Evolutionary conservation across 176 grass and related monocot species (phyloP), one percentile per base, ranked within the genome.

Genomic region (Oryza glumipatula): DNA sequence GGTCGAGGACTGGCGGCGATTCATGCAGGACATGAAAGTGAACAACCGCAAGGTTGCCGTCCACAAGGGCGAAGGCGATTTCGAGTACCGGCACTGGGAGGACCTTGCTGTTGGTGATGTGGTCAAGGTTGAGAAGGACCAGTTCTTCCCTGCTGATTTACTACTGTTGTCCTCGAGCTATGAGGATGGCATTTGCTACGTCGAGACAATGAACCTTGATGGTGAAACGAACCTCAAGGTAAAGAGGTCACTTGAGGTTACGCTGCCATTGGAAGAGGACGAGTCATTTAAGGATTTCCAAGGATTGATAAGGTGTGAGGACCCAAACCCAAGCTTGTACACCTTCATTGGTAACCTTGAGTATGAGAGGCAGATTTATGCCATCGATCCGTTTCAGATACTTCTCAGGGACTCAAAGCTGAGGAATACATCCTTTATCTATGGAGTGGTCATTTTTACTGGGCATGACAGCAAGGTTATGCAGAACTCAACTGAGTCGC

Each of bases 141-240:
- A 99, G 72, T 99, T 96, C 84, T 99, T 99, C 67, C 96, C 96
- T 21, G 96, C 96, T 11, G 96, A 99, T 66, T 77, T 99, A 39
- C 68, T 96, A 72, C 84, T 99, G 15, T 17, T 99, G 68, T 94
- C 93, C 0, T 96, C 96, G 1, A 99, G 96, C 85, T 99, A 96
- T 14, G 94, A 99, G 81, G 96, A 99, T 46, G 96, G 96, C 77
- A 96, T 99, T 68, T 96, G 96, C 86, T 99, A 99, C 38, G 96
- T 99, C 5, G 96, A 99, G 89, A 99, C 96, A 6, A 99, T 99
- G 96, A 99, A 96, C 84, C 94, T 99, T 68, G 94, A 99, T 19
- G 96, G 94, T 0, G 96, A 96, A 70, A 99, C 96, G 0, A 99
- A 99, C 86, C 92, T 99, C 44, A 99, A 99, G 90, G 93, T 99